Evolutionary conservation across 345 rosid species (phyloP).

Genomic region (Euphorbia tirucalli): DNA sequence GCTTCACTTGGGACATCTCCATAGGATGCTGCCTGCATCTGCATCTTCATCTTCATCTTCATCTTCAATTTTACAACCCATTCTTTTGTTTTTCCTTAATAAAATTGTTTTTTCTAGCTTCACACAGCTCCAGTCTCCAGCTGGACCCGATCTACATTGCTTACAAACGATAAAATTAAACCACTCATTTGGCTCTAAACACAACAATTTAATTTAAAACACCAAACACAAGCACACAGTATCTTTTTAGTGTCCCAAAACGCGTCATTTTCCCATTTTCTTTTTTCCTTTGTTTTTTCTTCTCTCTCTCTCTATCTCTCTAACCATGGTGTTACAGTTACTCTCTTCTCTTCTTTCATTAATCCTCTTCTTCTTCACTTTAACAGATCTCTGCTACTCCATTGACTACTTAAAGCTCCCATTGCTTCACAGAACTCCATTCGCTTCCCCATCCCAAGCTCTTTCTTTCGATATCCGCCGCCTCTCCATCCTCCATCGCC

Average conservation of each 20-base stretch:
- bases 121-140: not conserved
- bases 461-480: constrained; percentile 47
- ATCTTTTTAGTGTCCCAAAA: constrained; percentile 7
- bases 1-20: too few species aligned
- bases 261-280: not conserved
- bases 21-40: too few species aligned
- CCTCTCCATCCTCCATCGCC: constrained; percentile 26
- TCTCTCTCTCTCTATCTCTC: constrained; percentile 6
- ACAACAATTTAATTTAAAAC: not conserved
- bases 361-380: not conserved
- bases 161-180: not conserved
- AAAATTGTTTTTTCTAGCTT: too few species aligned
- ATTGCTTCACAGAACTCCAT: constrained; percentile 47
- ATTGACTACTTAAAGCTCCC: constrained; percentile 60
- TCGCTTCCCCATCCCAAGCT: constrained; percentile 41
- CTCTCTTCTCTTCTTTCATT: constrained; percentile 11
- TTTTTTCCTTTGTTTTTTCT: too few species aligned
- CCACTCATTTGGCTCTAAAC: not conserved
- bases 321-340: constrained; percentile 18
- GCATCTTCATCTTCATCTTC: too few species aligned
- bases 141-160: not conserved
- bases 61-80: too few species aligned
- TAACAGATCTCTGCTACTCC: not conserved
- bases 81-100: too few species aligned
- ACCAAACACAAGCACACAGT: too few species aligned